Percentiles rank a stretch among this genome's conserved stretches.
phyloP scores from a whole-genome alignment of 768 basidiomycete species.

The Hygrocybe coccinea region DNA sequence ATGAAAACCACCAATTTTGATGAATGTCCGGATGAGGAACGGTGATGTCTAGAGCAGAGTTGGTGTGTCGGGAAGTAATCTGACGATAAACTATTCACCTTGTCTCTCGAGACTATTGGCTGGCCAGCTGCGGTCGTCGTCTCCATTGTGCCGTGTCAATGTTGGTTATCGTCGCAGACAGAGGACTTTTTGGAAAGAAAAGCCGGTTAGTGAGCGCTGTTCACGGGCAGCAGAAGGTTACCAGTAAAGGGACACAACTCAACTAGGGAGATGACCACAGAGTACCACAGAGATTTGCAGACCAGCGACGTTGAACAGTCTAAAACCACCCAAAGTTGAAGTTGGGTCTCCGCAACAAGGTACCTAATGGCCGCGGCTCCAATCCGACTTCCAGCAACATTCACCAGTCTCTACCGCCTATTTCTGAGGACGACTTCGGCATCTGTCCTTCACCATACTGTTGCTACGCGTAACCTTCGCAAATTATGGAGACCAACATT shows the following conservation, averaged over 20 bases:
- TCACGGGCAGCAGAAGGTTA: too few relatives aligned
- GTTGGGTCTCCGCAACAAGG: too few relatives aligned
- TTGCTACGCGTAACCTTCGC: conserved; percentile 42
- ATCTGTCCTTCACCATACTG: conserved; percentile 50
- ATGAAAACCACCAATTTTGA: conserved; percentile 79
- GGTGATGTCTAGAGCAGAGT: conserved; percentile 56
- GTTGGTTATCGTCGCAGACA: neutral
- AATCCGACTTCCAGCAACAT: conserved; percentile 29
- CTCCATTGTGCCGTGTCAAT: conserved; percentile 20
- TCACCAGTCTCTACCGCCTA: conserved; percentile 58
- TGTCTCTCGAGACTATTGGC: conserved; percentile 52
- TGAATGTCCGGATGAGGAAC: conserved; percentile 76
- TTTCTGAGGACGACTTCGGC: conserved; percentile 53
- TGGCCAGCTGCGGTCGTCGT: conserved; percentile 41
- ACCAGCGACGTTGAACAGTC: too few relatives aligned
- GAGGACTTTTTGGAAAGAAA: too few relatives aligned
- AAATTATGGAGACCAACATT: conserved; percentile 53
- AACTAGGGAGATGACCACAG: too few relatives aligned
- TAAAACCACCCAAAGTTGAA: too few relatives aligned
- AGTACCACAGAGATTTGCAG: too few relatives aligned
- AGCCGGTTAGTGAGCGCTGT: too few relatives aligned
- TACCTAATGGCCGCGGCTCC: too few relatives aligned
- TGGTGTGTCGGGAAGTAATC: neutral
- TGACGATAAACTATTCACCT: conserved; percentile 31
- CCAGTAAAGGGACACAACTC: too few relatives aligned